Conservation (phyloP, 129 eudicot species). For the Scalesia atractyloides region DNA sequence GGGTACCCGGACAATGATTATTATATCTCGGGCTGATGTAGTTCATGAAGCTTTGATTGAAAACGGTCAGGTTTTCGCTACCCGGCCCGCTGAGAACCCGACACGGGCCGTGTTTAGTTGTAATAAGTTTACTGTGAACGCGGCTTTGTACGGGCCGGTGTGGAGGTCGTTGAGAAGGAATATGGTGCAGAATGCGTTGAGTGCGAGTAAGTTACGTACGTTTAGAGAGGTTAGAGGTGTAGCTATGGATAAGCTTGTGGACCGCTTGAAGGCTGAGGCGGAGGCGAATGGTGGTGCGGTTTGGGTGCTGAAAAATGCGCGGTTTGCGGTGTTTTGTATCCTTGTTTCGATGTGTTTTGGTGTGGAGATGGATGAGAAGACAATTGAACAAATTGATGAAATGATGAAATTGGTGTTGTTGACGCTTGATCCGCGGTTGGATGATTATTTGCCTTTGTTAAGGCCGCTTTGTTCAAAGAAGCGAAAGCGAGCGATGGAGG, state of each 20-base stretch:
- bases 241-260: conserved; percentile 73
- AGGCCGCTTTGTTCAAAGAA: conserved; percentile 69
- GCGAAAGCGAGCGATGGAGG: conserved; percentile 46
- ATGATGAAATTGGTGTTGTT: conserved; percentile 79
- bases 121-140: conserved; percentile 82
- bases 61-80: conserved; percentile 73
- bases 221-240: conserved; percentile 39
- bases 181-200: conserved; percentile 84
- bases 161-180: conserved; percentile 89
- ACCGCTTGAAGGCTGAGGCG: conserved; percentile 53
- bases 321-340: conserved; percentile 83
- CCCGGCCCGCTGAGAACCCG: conserved; percentile 76
- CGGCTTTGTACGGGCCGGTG: conserved; percentile 75
- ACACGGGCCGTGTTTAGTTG: conserved; percentile 83
- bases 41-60: conserved; percentile 61
- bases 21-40: conserved; percentile 57
- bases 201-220: conserved; percentile 49
- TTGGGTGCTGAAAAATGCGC: conserved; percentile 67
- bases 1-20: conserved; percentile 82
- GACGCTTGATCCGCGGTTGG: conserved; percentile 68
- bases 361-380: conserved; percentile 62
- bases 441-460: conserved; percentile 69
- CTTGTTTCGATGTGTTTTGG: conserved; percentile 87
- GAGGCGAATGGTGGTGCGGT: conserved; percentile 54
- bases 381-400: conserved; percentile 58